These are phyloP conservation scores for Xylaria multiplex DNA, from an alignment of 2,329 filamentous ascomycete genomes.

Conservation along the genomic window DNA sequence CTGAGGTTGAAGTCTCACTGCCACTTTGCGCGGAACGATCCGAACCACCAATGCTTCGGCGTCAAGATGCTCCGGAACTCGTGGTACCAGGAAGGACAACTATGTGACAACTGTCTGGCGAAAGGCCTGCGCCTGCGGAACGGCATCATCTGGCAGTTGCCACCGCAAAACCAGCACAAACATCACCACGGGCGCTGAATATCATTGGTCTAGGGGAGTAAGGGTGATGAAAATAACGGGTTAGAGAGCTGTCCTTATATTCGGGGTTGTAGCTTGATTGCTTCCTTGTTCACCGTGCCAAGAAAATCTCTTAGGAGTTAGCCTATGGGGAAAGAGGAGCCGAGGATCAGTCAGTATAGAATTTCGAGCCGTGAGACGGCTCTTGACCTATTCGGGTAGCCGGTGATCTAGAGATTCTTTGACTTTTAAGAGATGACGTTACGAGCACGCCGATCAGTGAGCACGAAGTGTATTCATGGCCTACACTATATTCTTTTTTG, in stretches of 20 bases:
- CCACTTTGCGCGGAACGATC: constrained; percentile 79
- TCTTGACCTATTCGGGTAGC: not conserved
- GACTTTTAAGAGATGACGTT: not conserved
- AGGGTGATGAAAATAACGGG: not conserved
- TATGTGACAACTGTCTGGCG: constrained; percentile 61
- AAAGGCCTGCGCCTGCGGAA: constrained; percentile 40
- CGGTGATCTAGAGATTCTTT: not conserved
- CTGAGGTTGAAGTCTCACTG: constrained; percentile 74
- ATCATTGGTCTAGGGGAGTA: not conserved
- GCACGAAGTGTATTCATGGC: constrained; percentile 10
- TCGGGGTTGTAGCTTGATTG: not conserved
- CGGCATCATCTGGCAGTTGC: constrained; percentile 40
- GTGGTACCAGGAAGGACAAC: constrained; percentile 62
- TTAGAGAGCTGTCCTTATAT: not conserved
- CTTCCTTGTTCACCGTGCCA: not conserved
- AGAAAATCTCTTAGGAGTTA: not conserved
- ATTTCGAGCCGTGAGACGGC: not conserved
- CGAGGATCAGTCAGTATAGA: not conserved
- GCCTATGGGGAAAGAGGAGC: constrained; percentile 3
- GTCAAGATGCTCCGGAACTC: constrained; percentile 72
- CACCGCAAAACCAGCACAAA: constrained; percentile 22
- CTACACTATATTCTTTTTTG: constrained; percentile 16
- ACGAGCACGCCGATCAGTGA: constrained; percentile 10
- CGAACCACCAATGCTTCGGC: constrained; percentile 73
- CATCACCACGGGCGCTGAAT: constrained; percentile 17